Base-by-base conservation (phyloP, 2,329 filamentous ascomycete genomes). In the Cercospora beticola region DNA sequence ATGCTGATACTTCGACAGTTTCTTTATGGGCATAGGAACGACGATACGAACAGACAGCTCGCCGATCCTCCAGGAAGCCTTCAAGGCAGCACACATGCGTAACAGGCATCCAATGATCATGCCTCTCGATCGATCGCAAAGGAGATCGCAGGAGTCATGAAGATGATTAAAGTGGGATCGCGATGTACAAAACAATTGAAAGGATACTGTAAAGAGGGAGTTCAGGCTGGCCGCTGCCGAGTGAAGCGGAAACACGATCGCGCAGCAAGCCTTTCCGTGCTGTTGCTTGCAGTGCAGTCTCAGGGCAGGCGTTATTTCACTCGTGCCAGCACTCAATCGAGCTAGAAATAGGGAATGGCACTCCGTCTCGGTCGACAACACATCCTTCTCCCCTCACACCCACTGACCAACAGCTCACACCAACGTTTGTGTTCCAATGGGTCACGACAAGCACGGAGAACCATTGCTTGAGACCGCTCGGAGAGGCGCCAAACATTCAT, bases 11-110 rank as follows among this genome's bases (percentile, higher is more conserved):
- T 16, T 0, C 12, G 5, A 23, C 73, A 89, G 87, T 65, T 97
- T 98, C 84, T 99, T 99, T 86, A 99, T 99, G 95, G 94, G 92
- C 67, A 97, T 99, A 75, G 95, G 95, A 74, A 97, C 93, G 75
- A 94, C 97, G 56, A 97, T 99, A 77, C 91, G 95, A 78, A 94
- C 93, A 69, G 95, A 99, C 76, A 89, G 92, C 72, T 92, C 92
- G 54, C 89, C 91, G 43, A 89, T 92, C 76, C 85, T 90, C 68
- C 86, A 89, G 74, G 88, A 93, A 78, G 88, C 92, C 67, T 97
- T 94, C 83, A 87, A 88, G 74, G 88, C 88, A 79, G 89, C 92
- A 62, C 89, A 90, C 74, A 74, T 75, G 59, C 73, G 74, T 57
- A 86, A 80, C 72, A 78, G 90, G 75, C 87, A 88, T 71, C 92